Base-by-base conservation (phyloP, 768 basidiomycete species). In the Asterophora lycoperdoides region DNA sequence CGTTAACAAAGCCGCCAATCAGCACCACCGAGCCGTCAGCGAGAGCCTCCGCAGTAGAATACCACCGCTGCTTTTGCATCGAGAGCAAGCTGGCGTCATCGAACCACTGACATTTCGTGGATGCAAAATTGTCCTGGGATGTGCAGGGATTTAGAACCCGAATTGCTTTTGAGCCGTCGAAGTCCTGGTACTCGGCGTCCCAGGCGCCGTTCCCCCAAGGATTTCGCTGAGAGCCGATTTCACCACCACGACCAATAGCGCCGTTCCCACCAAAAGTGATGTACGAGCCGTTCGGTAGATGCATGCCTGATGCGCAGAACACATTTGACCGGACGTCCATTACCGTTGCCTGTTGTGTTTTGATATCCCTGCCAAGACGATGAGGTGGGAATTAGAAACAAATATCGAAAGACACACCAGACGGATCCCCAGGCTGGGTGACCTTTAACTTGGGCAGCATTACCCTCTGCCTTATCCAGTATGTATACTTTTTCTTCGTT, bases 251-350 rank as follows among this genome's bases (percentile, higher is more conserved):
- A 18, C 80, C 81, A n/a, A 90, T 70, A 13, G 89, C 88, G 18
- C 79, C 77, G 58, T 91, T 91, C 5, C 89, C 89, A 53, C 89
- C 89, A 54, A 90, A 84, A 0, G 86, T 80, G 10, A 72, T 77
- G 51, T 72, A 90, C 1, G 86, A 87, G 26, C 86, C 86, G 52
- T 89, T 89, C 10, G 88, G 88, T 1, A 89, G 70, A 60, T 89
- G 86, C 79, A 84, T 80, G 39, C 89, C 89, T 1, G 84, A 89
- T n/a, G 89, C 80, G 57, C 89, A 92, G 70, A 92, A 92, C 4
- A 77, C 68, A 60, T 91, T 92, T 23, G 85, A 85, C 34, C 58
- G 53, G 13, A 91, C 73, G 43, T 89, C 86, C 83, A 93, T 89
- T 0, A 80, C 63, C 15, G 72, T 73, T n/a, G 79, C 76, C 20